Evolutionary conservation across 1,284 basidiomycete genomes (phyloP), one percentile per base, ranked within the genome.

Genomic region (Tetrapyrgos nigripes): DNA sequence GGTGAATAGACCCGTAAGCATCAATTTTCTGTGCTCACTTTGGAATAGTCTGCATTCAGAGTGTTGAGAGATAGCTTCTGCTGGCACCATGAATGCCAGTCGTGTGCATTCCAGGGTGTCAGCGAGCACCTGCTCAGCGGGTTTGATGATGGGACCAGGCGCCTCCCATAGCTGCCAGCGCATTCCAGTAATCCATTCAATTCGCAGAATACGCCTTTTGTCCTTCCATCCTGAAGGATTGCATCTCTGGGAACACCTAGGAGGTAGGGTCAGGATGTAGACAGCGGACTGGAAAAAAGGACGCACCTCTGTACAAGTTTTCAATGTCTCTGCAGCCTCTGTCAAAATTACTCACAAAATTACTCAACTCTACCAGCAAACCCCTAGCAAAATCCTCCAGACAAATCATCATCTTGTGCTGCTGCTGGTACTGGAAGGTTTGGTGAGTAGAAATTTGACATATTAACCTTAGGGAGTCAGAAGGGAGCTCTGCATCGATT

Each of bases 141-240:
- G 76, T 59, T 76, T 76, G 21, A 72, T 68, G 5, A 76, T 72
- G 27, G 73, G 64, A 46, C 72, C 66, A 53, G 73, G 76, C 1
- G 87, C 71, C 2, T 83, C 84, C 1, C 88, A 89, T 3, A 93
- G 76, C 28, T 79, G 64, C 83, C 89, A 73, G 91, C 85, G 45
- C 92, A 74, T 17, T 85, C 81, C 24, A 93, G 75, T 67, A 92
- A 92, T 1, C 92, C 92, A 62, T 93, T 92, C 68, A 89, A 78
- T 67, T 92, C 89, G 8, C 90, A 80, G 71, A 93, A 93, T 6
- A 88, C 85, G 57, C 89, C 86, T 70, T 88, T 90, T 9, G 89
- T 89, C 55, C 73, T 76, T 8, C 78, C 67, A 62, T 88, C 84
- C 68, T 87, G 82, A 14, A 78, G 71, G 76, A 91, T 79, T 83